Evolutionary conservation across 2,329 filamentous ascomycete genomes (phyloP), one percentile per base, ranked within the genome.

Genomic region (Westerdykella ornata): DNA sequence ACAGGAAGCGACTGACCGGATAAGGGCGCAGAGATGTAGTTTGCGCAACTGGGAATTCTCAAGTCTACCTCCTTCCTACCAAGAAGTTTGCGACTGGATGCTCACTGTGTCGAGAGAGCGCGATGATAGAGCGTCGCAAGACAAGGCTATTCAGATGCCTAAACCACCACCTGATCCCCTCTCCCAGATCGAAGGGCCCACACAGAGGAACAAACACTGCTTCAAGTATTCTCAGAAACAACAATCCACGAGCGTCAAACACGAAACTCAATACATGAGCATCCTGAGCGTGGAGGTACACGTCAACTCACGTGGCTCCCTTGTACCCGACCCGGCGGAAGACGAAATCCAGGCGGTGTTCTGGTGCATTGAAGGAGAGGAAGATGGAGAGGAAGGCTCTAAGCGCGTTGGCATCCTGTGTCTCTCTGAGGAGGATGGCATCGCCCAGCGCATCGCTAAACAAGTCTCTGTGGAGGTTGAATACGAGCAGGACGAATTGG

Each of bases 211-310:
- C 54, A 82, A 79, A 46, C 75, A 90, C 59, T 87, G 84, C 0
- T 90, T 89, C 71, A 92, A 89, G 60, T 94, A 85, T 62, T 88
- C 84, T 0, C 88, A 89, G 52, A 85, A 82, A 57, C 75, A 77
- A 46, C 79, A 81, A 51, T 82, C 82, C 1, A 85, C 82, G 0
- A 88, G 81, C 51, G 81, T 94, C 14, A 79, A 87, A 56, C 85
- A 90, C 51, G 87, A 94, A 62, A 81, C 80, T 2, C 85, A 92
- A 53, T 94, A 95, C 62, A 97, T 98, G 92, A 95, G 86, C 52
- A 88, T 84, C 14, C 89, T 98, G 86, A 94, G 88, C 51, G 67
- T 98, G 5, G 92, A 98, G 61, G 70, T 97, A 4, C 90, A 98
- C 60, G 83, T 94, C 47, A 95, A 94, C 53, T 92, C 85, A 3